These are phyloP conservation scores for Skeletonema potamos DNA, from an alignment of 108 stramenopile genomes.

Conservation along the genomic window DNA sequence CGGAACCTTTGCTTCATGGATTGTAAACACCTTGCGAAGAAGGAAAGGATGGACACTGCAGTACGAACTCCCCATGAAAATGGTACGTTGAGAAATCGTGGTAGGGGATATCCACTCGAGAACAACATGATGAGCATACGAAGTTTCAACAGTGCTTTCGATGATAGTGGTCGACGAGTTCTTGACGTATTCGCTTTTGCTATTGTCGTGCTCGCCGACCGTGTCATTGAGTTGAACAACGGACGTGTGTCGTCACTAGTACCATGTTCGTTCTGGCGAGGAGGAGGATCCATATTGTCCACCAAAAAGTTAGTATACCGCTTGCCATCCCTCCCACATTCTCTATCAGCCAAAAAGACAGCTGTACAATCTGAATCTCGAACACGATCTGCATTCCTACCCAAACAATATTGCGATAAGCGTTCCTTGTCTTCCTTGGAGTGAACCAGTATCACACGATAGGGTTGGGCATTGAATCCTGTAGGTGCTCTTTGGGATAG, in stretches of 20 bases:
- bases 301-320: slow-evolving; percentile 46
- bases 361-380: slow-evolving; percentile 90
- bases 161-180: slow-evolving; percentile 17
- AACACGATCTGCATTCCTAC: slow-evolving; percentile 83
- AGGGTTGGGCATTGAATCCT: slow-evolving; percentile 92
- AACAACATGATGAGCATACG: slow-evolving; percentile 60
- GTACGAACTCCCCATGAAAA: slow-evolving; percentile 64
- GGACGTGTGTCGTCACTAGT: not conserved
- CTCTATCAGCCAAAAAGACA: slow-evolving; percentile 85
- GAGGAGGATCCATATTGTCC: slow-evolving; percentile 12
- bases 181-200: not conserved
- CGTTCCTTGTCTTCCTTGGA: slow-evolving; percentile 55
- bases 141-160: slow-evolving; percentile 38
- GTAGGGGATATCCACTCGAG: slow-evolving; percentile 77
- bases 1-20: slow-evolving; percentile 11
- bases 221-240: not conserved
- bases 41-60: slow-evolving; percentile 45
- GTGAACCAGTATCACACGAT: slow-evolving; percentile 74
- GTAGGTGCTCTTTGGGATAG: slow-evolving; percentile 73
- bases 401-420: slow-evolving; percentile 71
- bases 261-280: not conserved
- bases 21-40: slow-evolving; percentile 36
- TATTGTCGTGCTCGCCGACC: not conserved
- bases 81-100: slow-evolving; percentile 55
- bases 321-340: slow-evolving; percentile 46